Evolutionary conservation across 495 filamentous ascomycete genomes (phyloP).

Genomic region (Hypoxylon perforatum): DNA sequence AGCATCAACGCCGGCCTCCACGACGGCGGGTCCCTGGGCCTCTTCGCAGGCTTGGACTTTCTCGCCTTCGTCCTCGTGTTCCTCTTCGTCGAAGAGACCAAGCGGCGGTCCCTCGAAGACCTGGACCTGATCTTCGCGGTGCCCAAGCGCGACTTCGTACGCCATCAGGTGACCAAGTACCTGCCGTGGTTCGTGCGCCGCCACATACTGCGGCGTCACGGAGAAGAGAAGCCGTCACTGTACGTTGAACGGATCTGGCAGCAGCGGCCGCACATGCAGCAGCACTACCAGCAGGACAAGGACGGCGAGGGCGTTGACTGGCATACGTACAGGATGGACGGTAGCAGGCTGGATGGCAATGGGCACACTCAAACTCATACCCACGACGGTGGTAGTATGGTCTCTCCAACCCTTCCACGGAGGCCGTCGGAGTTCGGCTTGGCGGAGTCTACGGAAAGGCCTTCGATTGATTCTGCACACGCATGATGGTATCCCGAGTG

Average conservation of each 20-base stretch:
- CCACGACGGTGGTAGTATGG: neutral
- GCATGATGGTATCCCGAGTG: constrained; percentile 18
- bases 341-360: neutral
- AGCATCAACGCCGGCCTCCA: constrained; percentile 32
- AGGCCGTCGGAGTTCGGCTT: constrained; percentile 1
- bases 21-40: constrained; percentile 35
- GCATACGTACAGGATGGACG: constrained; percentile 9
- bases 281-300: neutral
- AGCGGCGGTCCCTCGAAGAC: constrained; percentile 44
- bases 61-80: constrained; percentile 47
- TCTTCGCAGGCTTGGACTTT: constrained; percentile 46
- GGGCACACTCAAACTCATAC: too few relatives aligned
- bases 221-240: constrained; percentile 21
- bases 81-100: constrained; percentile 49
- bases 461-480: constrained; percentile 31
- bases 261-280: constrained; percentile 10
- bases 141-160: constrained; percentile 45
- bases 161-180: constrained; percentile 39
- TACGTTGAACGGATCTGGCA: constrained; percentile 43
- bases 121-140: constrained; percentile 47
- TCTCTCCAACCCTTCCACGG: constrained; percentile 9
- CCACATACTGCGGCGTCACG: constrained; percentile 27
- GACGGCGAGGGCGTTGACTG: neutral
- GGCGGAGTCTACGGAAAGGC: neutral
- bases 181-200: constrained; percentile 45